Evolutionary conservation across 1,139 yeast genomes (phyloP), one percentile per base, ranked within the genome.

Genomic region (Yamadazyma atlantica): DNA sequence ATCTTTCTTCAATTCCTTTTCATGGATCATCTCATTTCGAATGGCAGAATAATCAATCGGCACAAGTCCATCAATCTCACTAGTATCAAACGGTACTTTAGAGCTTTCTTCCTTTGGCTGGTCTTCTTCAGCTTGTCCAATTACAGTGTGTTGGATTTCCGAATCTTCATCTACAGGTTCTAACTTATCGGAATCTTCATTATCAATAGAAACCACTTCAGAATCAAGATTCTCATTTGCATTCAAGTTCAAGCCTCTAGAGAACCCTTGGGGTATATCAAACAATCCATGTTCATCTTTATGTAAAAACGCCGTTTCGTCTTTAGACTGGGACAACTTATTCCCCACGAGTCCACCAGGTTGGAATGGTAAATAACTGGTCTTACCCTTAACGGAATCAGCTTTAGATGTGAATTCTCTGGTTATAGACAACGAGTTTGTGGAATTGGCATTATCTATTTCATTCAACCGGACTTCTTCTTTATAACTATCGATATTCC

Each of bases 341-440:
- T 57, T 62, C 28, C 64, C 65, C 46, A 80, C 61, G 13, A 87
- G 58, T 2, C 97, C 97, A 48, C 98, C 97, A 0, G 98, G 98
- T 38, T 85, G 83, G 57, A 94, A 92, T 0, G 99, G 98, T 52
- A 92, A 64, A 53, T 77, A 86, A 16, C 82, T 76, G 0, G 95
- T 75, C 6, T 80, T 72, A 0, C 97, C 97, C 34, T 75, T 68
- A 2, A 87, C 65, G 2, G 82, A 66, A 37, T 81, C 85, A 19
- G 73, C 68, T 46, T 79, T 80, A 3, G 84, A 71, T 6, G 82
- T 78, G 46, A 82, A 78, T 42, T 81, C 76, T 47, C 98, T 73
- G 31, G 74, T 80, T 41, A 89, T 58, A 2, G 95, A 82, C 37
- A 89, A 64, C 0, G 96, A 85, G 46, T 82, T 84, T 14, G 81